Base-by-base conservation (phyloP, 148 eudicot species). In the Hydrangea macrophylla region DNA sequence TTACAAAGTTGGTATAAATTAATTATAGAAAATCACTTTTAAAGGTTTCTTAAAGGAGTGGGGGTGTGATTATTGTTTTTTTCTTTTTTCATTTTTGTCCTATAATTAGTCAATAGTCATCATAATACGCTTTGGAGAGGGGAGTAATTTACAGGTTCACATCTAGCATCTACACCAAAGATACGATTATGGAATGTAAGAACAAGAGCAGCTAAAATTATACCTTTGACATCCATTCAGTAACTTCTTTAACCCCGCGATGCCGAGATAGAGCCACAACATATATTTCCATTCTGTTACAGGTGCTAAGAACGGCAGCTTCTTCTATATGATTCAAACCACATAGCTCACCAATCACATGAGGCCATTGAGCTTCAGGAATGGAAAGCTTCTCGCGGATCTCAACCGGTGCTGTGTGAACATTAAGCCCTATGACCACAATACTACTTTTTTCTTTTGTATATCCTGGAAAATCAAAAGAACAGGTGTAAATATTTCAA, bases 191-290 rank as follows among this genome's bases (percentile, higher is more conserved):
- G 17, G 6, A 48, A 20, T 44, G 51, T 20, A 11, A 42, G 17
- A 7, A 44, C 17, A 18, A 48, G 39, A 62, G 22, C 33, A 51
- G 9, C 12, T 23, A 30, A 66, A 55, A n/a, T n/a, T n/a, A n/a
- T 70, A 84, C 88, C 88, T 84, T 81, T 4, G 88, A 84, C 88
- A 84, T 81, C 88, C 88, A 84, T 55, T 84, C 83, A 30, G 84
- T 84, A 12, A 84, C 82, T 78, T 84, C 88, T 57, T 78, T 84
- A 60, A 84, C 73, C 58, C 88, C 88, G 22, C 85, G 85, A 60
- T 78, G 62, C 57, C 73, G 84, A 51, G 84, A 80, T 35, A 84
- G 60, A 56, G 88, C 88, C 71, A 80, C 78, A 2, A 81, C 80
- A 30, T 84, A 84, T 67, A 84, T 73, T 70, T 84, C 88, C 75